A percentile compares a stretch with the other conserved stretches of the same genome.
phyloP scores from a whole-genome alignment of 371 early-diverging fungal genomes.

The Massospora cicadina region DNA sequence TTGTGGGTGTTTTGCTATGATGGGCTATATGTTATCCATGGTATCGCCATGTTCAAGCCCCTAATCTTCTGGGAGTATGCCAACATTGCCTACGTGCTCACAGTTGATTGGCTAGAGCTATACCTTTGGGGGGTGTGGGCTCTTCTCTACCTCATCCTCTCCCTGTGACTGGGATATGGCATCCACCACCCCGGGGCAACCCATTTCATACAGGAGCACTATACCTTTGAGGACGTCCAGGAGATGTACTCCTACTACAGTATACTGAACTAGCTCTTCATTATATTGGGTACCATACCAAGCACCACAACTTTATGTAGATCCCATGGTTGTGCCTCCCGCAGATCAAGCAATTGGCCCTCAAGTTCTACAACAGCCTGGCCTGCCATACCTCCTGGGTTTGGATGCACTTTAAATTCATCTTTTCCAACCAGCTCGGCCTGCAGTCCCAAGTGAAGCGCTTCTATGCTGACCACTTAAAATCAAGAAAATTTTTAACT shows the following conservation, averaged over 20 bases:
- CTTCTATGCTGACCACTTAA: neutral
- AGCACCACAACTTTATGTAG: slow-evolving; percentile 84
- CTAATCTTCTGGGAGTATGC: slow-evolving; percentile 62
- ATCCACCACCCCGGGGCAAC: slow-evolving; percentile 84
- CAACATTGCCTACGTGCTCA: slow-evolving; percentile 50
- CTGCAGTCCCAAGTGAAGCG: neutral
- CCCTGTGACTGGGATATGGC: slow-evolving; percentile 76
- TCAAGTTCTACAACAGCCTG: slow-evolving; percentile 78
- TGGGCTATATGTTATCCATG: slow-evolving; percentile 78
- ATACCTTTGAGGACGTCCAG: slow-evolving; percentile 84
- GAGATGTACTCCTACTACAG: slow-evolving; percentile 98
- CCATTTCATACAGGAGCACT: slow-evolving; percentile 96
- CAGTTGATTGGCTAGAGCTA: slow-evolving; percentile 34
- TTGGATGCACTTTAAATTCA: slow-evolving; percentile 9
- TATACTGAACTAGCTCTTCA: slow-evolving; percentile 55
- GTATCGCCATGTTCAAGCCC: slow-evolving; percentile 56
- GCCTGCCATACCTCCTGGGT: slow-evolving; percentile 78
- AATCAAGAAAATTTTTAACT: neutral
- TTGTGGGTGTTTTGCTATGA: slow-evolving; percentile 76
- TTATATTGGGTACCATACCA: slow-evolving; percentile 91
- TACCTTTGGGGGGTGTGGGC: slow-evolving; percentile 44
- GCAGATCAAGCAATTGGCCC: slow-evolving; percentile 52
- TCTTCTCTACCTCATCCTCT: slow-evolving; percentile 50
- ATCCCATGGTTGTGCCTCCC: slow-evolving; percentile 89
- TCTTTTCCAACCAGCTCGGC: slow-evolving; percentile 10